Conservation (phyloP, 768 basidiomycete genomes). For the Crucibulum laeve region DNA sequence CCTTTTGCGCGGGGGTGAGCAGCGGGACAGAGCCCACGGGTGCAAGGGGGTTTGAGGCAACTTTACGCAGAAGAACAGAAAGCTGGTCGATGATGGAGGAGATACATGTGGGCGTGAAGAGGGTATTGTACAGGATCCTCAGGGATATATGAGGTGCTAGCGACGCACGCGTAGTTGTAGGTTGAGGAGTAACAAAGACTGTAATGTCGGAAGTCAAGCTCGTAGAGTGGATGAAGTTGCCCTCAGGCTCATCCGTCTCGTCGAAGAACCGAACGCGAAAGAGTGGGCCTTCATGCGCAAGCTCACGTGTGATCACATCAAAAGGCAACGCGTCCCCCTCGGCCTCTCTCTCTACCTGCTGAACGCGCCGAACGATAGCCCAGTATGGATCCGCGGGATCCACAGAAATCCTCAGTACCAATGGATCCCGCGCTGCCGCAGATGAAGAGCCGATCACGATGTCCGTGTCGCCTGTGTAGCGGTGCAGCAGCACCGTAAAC, state of each 20-base stretch:
- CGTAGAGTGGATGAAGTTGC: slow-evolving; percentile 74
- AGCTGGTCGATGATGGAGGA: slow-evolving; percentile 82
- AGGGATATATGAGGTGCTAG: slow-evolving; percentile 75
- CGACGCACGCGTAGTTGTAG: slow-evolving; percentile 61
- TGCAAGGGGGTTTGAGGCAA: slow-evolving; percentile 60
- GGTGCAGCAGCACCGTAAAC: slow-evolving; percentile 85
- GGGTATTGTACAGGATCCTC: slow-evolving; percentile 89
- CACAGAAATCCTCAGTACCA: slow-evolving; percentile 79
- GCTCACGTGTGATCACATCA: slow-evolving; percentile 64
- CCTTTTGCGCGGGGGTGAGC: slow-evolving; percentile 65
- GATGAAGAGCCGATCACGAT: slow-evolving; percentile 89
- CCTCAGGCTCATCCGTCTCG: slow-evolving; percentile 72
- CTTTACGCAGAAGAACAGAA: slow-evolving; percentile 68
- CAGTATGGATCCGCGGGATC: slow-evolving; percentile 87
- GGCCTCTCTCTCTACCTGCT: slow-evolving; percentile 79
- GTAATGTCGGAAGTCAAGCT: slow-evolving; percentile 90
- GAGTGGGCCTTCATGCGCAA: slow-evolving; percentile 60
- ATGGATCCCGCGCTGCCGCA: slow-evolving; percentile 65
- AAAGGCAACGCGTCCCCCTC: slow-evolving; percentile 80
- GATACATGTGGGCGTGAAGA: slow-evolving; percentile 81
- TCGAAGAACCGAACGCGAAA: slow-evolving; percentile 98
- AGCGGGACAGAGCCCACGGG: slow-evolving; percentile 79
- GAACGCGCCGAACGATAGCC: slow-evolving; percentile 82
- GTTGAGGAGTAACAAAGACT: slow-evolving; percentile 76
- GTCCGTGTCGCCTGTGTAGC: slow-evolving; percentile 95